Evolutionary conservation across 164 flowering plant species (phyloP).

Genomic region (Chimonanthus praecox): DNA sequence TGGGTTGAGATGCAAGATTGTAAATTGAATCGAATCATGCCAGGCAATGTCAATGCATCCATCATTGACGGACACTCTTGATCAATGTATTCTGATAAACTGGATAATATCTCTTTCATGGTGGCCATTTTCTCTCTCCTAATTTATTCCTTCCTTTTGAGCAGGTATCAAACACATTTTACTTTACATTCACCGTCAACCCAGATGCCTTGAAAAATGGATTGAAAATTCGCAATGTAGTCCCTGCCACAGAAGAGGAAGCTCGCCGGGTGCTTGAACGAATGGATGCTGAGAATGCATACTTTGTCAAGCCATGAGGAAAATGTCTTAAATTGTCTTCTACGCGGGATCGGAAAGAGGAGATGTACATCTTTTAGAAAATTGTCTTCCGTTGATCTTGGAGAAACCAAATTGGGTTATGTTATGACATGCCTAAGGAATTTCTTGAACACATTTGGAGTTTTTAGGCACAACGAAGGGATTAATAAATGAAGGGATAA

Average conservation of each 20-base stretch:
- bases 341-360: background rate
- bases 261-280: constrained; percentile 73
- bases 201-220: constrained; percentile 29
- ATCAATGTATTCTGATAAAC: background rate
- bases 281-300: constrained; percentile 57
- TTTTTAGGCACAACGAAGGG: too few species aligned
- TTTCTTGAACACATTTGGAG: too few species aligned
- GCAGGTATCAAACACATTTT: constrained; percentile 85
- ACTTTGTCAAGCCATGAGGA: background rate
- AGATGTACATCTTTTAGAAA: background rate
- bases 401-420: background rate
- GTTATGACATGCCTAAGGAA: background rate
- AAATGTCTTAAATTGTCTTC: background rate
- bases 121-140: background rate
- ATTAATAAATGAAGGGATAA: too few species aligned
- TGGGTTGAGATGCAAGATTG: too few species aligned
- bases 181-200: constrained; percentile 70
- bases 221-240: constrained; percentile 60
- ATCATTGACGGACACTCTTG: background rate
- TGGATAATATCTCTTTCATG: background rate
- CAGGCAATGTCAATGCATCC: background rate
- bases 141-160: background rate
- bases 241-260: constrained; percentile 93
- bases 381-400: background rate
- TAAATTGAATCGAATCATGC: too few species aligned